Conservation (phyloP, 2,329 filamentous ascomycete genomes). For the Colletotrichum sp. region DNA sequence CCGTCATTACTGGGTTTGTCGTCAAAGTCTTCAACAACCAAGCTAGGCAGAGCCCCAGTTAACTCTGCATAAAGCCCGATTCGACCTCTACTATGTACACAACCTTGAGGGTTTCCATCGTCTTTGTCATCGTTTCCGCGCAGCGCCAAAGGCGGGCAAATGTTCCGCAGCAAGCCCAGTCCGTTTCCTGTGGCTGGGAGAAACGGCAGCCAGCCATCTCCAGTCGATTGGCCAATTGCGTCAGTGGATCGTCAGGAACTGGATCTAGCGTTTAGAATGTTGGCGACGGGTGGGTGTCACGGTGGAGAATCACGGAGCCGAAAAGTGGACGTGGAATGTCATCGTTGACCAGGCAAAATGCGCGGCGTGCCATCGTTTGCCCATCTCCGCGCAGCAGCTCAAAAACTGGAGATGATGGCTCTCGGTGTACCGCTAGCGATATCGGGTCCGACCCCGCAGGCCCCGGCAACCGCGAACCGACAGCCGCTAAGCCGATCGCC, state of each 20-base stretch:
- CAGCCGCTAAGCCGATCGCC: conserved; percentile 16
- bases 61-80: not conserved
- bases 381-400: not conserved
- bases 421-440: conserved; percentile 14
- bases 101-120: not conserved
- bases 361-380: not conserved
- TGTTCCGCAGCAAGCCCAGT: not conserved
- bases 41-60: not conserved
- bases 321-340: conserved; percentile 17
- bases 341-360: conserved; percentile 7
- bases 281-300: not conserved
- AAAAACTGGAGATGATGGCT: conserved; percentile 14
- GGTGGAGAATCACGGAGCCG: conserved; percentile 1
- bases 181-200: not conserved
- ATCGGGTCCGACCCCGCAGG: conserved; percentile 16
- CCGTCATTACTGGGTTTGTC: not conserved
- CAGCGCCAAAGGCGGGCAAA: not conserved
- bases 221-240: conserved; percentile 8
- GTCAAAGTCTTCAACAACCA: not conserved
- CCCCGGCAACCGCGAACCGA: conserved; percentile 11
- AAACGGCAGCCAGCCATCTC: not conserved
- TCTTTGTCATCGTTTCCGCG: not conserved
- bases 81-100: not conserved
- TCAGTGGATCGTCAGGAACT: conserved; percentile 16
- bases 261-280: conserved; percentile 2